These are phyloP conservation scores for Acacia confusa DNA, from an alignment of 306 rosid genomes.

Conservation along the genomic window DNA sequence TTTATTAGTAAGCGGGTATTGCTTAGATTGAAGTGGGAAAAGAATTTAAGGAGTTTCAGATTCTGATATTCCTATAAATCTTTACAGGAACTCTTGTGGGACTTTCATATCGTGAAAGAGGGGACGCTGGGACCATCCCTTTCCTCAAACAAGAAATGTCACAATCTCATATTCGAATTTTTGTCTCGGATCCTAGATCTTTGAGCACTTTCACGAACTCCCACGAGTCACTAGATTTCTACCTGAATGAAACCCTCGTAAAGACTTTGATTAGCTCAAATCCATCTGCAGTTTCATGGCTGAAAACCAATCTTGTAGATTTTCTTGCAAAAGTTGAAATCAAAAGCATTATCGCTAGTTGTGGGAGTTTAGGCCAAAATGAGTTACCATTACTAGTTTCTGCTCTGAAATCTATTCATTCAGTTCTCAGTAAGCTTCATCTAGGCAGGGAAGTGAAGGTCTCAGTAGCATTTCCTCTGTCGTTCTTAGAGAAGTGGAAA, in stretches of 20 bases:
- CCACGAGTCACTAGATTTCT: constrained; percentile 54
- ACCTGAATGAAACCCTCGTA: constrained; percentile 47
- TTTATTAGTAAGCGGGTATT: not conserved
- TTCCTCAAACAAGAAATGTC: constrained; percentile 46
- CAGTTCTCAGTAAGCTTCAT: constrained; percentile 40
- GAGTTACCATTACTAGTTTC: constrained; percentile 41
- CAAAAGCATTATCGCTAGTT: constrained; percentile 45
- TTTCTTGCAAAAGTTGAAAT: constrained; percentile 41
- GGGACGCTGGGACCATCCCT: constrained; percentile 33
- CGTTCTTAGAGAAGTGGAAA: constrained; percentile 46
- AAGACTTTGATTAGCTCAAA: constrained; percentile 38
- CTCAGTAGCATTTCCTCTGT: constrained; percentile 59
- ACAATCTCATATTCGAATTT: constrained; percentile 45
- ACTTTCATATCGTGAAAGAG: constrained; percentile 48
- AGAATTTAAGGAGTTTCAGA: constrained; percentile 19
- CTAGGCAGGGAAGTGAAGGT: constrained; percentile 42
- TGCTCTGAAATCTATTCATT: constrained; percentile 43
- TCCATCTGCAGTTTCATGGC: constrained; percentile 38
- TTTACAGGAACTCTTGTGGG: constrained; percentile 57
- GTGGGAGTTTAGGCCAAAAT: constrained; percentile 39
- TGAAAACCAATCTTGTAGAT: constrained; percentile 41
- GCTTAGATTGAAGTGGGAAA: not conserved
- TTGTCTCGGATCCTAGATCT: constrained; percentile 41
- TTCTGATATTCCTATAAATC: constrained; percentile 8
- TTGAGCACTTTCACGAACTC: constrained; percentile 39